Percentiles rank a stretch among this genome's conserved stretches.
Evolutionary conservation across 1,139 yeast species (phyloP).

Genomic region (Kurtzmaniella natalensis): DNA sequence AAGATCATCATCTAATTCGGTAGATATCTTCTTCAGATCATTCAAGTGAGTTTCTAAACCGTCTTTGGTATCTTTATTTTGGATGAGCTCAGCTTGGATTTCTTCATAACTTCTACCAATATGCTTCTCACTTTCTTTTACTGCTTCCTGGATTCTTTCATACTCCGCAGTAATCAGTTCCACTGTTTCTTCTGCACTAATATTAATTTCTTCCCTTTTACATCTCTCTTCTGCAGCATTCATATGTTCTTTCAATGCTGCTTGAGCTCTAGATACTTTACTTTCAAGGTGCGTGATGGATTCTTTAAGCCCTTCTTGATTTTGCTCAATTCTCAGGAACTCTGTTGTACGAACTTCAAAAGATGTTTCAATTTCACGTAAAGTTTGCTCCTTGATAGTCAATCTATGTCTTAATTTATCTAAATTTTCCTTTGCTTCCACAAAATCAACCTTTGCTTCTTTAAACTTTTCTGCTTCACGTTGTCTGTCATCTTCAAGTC

Average conservation of each 20-base stretch:
- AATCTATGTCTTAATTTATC: conserved; percentile 9
- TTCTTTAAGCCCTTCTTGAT: conserved; percentile 10
- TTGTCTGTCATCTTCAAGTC: conserved; percentile 25
- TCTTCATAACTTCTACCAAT: conserved; percentile 36
- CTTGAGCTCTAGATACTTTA: conserved; percentile 15
- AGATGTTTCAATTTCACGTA: conserved; percentile 7
- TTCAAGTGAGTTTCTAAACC: conserved; percentile 22
- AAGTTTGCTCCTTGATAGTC: conserved; percentile 9
- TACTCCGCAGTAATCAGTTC: conserved; percentile 35
- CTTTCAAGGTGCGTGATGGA: conserved; percentile 12
- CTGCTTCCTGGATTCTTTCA: conserved; percentile 25
- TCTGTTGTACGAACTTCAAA: conserved; percentile 7
- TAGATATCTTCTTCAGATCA: conserved; percentile 21
- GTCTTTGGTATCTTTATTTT: conserved; percentile 23
- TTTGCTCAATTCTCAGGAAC: conserved; percentile 13
- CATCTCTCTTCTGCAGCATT: conserved; percentile 31
- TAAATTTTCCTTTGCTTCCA: conserved; percentile 7
- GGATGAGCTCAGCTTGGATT: conserved; percentile 29
- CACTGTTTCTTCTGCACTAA: conserved; percentile 29
- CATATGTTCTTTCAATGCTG: conserved; percentile 17
- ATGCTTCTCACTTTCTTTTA: conserved; percentile 33
- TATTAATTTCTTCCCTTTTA: conserved; percentile 22
- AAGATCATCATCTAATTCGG: conserved; percentile 30
- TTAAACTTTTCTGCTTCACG: conserved; percentile 12
- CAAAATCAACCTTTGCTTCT: conserved; percentile 3